phyloP scores from a whole-genome alignment of 2,329 filamentous ascomycete species.

The Ophiostoma sp. region DNA sequence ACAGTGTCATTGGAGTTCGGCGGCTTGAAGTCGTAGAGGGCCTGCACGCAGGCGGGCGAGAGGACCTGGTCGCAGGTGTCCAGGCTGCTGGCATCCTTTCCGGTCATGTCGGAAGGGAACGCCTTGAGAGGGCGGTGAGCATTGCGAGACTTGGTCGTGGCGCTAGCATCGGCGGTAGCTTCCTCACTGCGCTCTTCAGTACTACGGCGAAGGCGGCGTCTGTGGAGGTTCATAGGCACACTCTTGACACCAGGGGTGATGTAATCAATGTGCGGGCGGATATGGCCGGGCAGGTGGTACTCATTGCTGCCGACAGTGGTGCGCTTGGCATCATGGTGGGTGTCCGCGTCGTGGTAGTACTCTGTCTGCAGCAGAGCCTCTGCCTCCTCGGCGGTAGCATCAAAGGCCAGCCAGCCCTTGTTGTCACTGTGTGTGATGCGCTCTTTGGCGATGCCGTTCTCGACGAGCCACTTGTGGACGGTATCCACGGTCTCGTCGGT shows the following conservation, averaged over 20 bases:
- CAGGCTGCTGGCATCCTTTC: constrained; percentile 9
- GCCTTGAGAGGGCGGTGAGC: constrained; percentile 7
- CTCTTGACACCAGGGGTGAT: constrained; percentile 48
- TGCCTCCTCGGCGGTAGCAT: constrained; percentile 30
- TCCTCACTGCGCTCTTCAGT: not conserved
- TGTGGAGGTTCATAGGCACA: constrained; percentile 27
- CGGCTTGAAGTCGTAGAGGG: constrained; percentile 1
- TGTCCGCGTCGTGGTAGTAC: constrained; percentile 30
- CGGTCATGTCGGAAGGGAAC: constrained; percentile 15
- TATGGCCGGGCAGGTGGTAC: constrained; percentile 44
- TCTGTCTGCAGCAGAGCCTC: constrained; percentile 30
- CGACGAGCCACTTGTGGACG: constrained; percentile 35
- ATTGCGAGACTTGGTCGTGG: constrained; percentile 8
- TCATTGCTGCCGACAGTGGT: constrained; percentile 28
- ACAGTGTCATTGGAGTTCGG: constrained; percentile 22
- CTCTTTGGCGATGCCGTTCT: constrained; percentile 31
- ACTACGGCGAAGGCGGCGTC: constrained; percentile 34
- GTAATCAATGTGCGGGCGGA: constrained; percentile 50
- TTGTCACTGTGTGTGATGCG: constrained; percentile 28
- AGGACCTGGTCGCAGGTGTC: constrained; percentile 27
- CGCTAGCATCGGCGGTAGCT: constrained; percentile 3
- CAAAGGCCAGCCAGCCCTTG: constrained; percentile 32
- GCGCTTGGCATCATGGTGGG: constrained; percentile 24
- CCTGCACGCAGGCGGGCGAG: constrained; percentile 17
- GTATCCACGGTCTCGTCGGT: constrained; percentile 33